Evolutionary conservation across 495 filamentous ascomycete species (phyloP), one percentile per base, ranked within the genome.

Genomic region (Annulohypoxylon bovei): DNA sequence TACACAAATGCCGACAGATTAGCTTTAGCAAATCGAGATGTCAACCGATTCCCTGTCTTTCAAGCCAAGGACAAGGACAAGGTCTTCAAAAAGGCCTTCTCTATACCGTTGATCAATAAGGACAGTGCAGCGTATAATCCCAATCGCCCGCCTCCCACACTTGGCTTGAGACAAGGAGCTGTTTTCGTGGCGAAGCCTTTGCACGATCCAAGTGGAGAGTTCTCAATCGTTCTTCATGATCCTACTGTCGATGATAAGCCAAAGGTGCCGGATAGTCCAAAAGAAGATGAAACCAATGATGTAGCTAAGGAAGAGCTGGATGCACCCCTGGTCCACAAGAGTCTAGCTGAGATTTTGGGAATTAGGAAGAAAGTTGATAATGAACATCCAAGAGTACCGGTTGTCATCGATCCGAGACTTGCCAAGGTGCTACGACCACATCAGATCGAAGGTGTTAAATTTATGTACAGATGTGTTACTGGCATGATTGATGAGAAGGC

Each of bases 361-460:
- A 88, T 99, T 62, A 96, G 92, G 82, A 98, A 99, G 74, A 86
- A 93, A 72, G 89, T 95, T 22, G 89, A 91, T 50, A 87, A 87
- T 9, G 90, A 94, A 32, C 86, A 89, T 37, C 95, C 95, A 0
- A 91, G 92, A 71, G 95, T 99, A 2, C 95, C 95, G 1, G 95
- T 99, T 12, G 95, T 99, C 32, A 98, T 99, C 72, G 95, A 99
- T 79, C 95, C 95, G 11, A 88, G 85, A 74, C 81, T 99, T 27
- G 88, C 93, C 52, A 98, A 98, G 77, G 92, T 98, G 23, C 81
- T 99, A 25, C 89, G 95, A 28, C 95, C 95, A 6, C 95, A 99
- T 90, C 95, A 99, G 79, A 91, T 99, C 39, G 95, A 98, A 77
- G 95, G 95, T 77, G 95, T 99, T 44, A 97, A 97, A 84, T 99